Evolutionary conservation across 257 asterid genomes (phyloP).

Genomic region (Gentiana straminea): DNA sequence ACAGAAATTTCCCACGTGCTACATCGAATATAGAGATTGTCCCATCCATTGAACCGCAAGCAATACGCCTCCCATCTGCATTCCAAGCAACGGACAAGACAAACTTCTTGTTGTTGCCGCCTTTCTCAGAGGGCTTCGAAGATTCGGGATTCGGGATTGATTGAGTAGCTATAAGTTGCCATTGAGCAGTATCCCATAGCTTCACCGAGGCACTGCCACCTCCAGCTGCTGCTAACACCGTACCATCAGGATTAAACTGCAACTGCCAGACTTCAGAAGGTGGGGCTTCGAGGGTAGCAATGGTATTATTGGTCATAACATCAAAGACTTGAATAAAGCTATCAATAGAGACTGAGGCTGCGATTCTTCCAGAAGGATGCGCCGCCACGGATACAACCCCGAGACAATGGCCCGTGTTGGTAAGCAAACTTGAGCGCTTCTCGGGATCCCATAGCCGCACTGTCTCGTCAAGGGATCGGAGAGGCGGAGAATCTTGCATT

Average conservation of each 20-base stretch:
- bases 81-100: slow-evolving; percentile 96
- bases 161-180: slow-evolving; percentile 59
- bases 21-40: slow-evolving; percentile 85
- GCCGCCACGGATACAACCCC: slow-evolving; percentile 92
- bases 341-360: slow-evolving; percentile 93
- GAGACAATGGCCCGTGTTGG: slow-evolving; percentile 85
- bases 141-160: slow-evolving; percentile 87
- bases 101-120: slow-evolving; percentile 54
- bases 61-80: slow-evolving; percentile 68
- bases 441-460: slow-evolving; percentile 77
- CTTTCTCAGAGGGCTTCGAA: slow-evolving; percentile 53
- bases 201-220: slow-evolving; percentile 95
- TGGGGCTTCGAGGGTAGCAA: slow-evolving; percentile 92
- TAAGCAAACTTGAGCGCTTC: slow-evolving; percentile 31
- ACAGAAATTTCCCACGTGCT: slow-evolving; percentile 64
- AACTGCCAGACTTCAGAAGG: slow-evolving; percentile 98
- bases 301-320: slow-evolving; percentile 60
- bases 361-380: slow-evolving; percentile 86
- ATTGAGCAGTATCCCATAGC: slow-evolving; percentile 82
- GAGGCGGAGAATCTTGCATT: slow-evolving; percentile 42
- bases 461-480: slow-evolving; percentile 87
- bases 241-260: slow-evolving; percentile 88
- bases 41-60: slow-evolving; percentile 93
- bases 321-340: slow-evolving; percentile 85
- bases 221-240: slow-evolving; percentile 92